Evolutionary conservation across 805 yeast species (phyloP), one percentile per base, ranked within the genome.

Genomic region (Sungouiozyma intestinalis): DNA sequence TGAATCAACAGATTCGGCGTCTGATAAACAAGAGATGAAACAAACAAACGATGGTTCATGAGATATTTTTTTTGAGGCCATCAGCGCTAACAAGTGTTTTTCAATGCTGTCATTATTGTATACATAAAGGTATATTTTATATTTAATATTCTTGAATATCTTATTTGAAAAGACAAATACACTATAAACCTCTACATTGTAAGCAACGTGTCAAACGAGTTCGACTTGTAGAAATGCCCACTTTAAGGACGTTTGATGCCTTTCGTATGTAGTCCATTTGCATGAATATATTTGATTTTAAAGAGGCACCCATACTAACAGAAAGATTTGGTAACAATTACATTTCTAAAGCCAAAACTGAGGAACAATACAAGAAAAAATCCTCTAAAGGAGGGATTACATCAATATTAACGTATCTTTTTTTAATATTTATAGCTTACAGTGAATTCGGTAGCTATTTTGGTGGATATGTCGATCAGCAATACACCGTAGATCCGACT

Each of bases 361-460:
- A 79, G 16, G 72, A 78, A n/a, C 65, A 76, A 19, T 87, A 85
- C 54, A 72, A 80, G 37, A 81, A 82, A 38, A 68, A 85, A 48
- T 81, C 94, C 1, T 64, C 74, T 21, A 70, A 92, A 47, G 96
- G 96, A 31, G 88, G 92, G 3, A 57, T 75, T 15, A 75, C 87
- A 14, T 79, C 95, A 0, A 50, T 85, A 3, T 35, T 81, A 38
- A 77, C 87, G 14, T 68, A 73, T n/a, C 48, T 81, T 19, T 69
- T 73, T 44, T 73, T 83, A 15, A 53, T 85, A 14, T 75, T 86
- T 54, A 66, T 88, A 32, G 61, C 85, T 4, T 90, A 94, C 85
- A 75, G 85, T 13, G 94, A 88, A 57, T 63, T 87, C 21, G 95
- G 97, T 6, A 81, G 83, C 13, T 85, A 72, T 57, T 67, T 88